Evolutionary conservation across 176 grass and related monocot genomes (phyloP).

Genomic region (Panicum miliaceum): DNA sequence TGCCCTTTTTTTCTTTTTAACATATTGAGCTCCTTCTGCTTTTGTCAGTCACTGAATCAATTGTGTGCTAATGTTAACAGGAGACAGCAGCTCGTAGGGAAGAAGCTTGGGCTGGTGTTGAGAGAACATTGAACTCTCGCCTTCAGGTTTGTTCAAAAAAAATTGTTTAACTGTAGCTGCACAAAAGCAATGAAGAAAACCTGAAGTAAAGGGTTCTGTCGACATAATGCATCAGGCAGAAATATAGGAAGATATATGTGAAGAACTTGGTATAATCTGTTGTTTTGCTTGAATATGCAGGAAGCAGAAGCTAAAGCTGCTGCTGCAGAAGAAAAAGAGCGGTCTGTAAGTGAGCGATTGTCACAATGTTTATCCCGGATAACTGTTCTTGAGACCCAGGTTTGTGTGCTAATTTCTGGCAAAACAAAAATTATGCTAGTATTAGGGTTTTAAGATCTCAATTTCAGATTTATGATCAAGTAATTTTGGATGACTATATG

Average conservation of each 20-base stretch:
- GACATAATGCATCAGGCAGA: conserved; percentile 16
- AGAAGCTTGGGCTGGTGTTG: conserved; percentile 95
- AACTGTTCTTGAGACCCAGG: conserved; percentile 97
- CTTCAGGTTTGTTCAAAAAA: conserved; percentile 65
- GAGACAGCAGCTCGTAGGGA: conserved; percentile 85
- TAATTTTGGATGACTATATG: conserved; percentile 41
- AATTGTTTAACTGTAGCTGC: conserved; percentile 12
- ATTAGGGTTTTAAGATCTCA: conserved; percentile 13
- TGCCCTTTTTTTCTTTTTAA: background rate
- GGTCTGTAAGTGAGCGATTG: conserved; percentile 82
- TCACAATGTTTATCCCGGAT: conserved; percentile 85
- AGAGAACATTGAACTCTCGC: conserved; percentile 92
- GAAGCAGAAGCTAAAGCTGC: conserved; percentile 99
- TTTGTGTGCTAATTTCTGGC: conserved; percentile 38
- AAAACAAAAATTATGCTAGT: background rate
- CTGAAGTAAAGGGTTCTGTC: background rate
- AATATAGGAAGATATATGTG: conserved; percentile 21
- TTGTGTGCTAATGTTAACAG: conserved; percentile 58
- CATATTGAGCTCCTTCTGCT: conserved; percentile 24
- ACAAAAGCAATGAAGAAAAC: conserved; percentile 8
- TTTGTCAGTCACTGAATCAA: conserved; percentile 20
- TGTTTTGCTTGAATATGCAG: conserved; percentile 63
- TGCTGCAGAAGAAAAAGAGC: conserved; percentile 90
- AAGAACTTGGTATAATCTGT: conserved; percentile 19
- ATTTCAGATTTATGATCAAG: conserved; percentile 10